These are phyloP conservation scores for Prunella vulgaris DNA, from an alignment of 257 asterid genomes.

Conservation along the genomic window DNA sequence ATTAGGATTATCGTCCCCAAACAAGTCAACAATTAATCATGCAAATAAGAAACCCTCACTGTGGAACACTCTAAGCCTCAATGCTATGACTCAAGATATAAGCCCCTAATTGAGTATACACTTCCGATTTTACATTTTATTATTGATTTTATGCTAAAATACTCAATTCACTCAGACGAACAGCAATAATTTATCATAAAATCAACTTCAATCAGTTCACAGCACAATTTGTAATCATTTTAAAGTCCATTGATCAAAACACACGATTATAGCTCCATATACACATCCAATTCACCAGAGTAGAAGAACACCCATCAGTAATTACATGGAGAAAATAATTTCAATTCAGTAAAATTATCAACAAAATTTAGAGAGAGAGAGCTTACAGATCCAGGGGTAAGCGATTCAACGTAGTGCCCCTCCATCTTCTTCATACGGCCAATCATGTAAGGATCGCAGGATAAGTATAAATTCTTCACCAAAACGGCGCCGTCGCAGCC, in stretches of 20 bases:
- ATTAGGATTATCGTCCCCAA: background rate
- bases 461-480: slow-evolving; percentile 25
- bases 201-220: background rate
- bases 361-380: background rate
- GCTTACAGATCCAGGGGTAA: slow-evolving; percentile 12
- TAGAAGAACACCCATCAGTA: background rate
- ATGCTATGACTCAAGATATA: background rate
- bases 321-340: background rate
- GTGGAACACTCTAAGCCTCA: background rate
- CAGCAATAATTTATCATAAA: background rate
- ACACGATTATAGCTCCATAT: background rate
- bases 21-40: background rate
- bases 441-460: slow-evolving; percentile 24
- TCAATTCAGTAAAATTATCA: background rate
- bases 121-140: background rate
- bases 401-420: background rate
- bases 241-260: background rate
- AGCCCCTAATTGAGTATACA: background rate
- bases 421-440: slow-evolving; percentile 7
- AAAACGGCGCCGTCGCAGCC: slow-evolving; percentile 20
- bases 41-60: background rate
- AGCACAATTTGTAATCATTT: background rate
- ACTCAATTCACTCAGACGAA: background rate
- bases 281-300: background rate
- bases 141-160: background rate